phyloP scores from a whole-genome alignment of 352 stramenopile species.

The Pythium rhizo-oryzae region DNA sequence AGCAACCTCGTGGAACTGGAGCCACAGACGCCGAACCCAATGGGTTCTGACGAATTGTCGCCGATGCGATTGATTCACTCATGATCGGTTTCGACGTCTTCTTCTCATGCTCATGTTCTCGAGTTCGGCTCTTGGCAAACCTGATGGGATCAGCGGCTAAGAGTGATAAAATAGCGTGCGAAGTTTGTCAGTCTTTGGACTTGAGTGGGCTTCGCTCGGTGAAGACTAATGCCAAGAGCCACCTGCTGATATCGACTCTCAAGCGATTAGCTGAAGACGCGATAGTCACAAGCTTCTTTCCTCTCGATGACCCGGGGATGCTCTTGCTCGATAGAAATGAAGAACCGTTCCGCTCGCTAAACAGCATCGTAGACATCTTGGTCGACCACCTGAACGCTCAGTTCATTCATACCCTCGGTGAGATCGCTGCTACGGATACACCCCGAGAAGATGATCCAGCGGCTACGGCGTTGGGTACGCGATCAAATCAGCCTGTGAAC shows the following conservation, averaged over 20 bases:
- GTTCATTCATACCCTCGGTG: conserved; percentile 19
- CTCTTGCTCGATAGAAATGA: background rate
- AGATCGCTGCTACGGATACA: background rate
- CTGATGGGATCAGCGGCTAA: conserved; percentile 17
- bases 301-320: conserved; percentile 6
- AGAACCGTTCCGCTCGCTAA: background rate
- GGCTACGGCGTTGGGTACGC: background rate
- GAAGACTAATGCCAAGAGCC: conserved; percentile 29
- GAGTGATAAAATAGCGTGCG: background rate
- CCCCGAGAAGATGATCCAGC: conserved; percentile 4
- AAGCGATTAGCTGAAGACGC: conserved; percentile 68
- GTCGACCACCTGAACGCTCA: conserved; percentile 11
- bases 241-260: conserved; percentile 64
- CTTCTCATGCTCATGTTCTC: conserved; percentile 76
- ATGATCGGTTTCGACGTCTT: conserved; percentile 90
- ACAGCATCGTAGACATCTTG: conserved; percentile 6
- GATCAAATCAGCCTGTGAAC: background rate
- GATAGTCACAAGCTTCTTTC: conserved; percentile 47
- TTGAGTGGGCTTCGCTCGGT: conserved; percentile 18
- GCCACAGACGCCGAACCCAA: background rate
- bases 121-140: conserved; percentile 62
- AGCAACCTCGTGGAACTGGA: background rate
- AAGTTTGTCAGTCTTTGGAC: conserved; percentile 8
- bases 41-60: background rate
- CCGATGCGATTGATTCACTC: conserved; percentile 57